phyloP scores from a whole-genome alignment of 495 filamentous ascomycete genomes.

The Penicillium cinerascens region DNA sequence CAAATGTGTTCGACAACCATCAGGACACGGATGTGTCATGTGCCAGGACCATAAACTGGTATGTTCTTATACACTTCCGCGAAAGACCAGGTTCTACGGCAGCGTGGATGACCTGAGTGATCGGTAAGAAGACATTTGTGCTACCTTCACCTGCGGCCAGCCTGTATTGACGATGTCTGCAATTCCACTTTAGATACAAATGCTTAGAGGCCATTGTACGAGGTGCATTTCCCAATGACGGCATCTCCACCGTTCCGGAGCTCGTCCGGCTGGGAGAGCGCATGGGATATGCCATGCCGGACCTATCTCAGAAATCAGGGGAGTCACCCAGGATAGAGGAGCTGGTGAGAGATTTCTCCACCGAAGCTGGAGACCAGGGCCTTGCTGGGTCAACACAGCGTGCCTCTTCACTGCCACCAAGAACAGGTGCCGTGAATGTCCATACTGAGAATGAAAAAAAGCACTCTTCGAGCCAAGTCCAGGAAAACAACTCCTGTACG shows the following conservation, averaged over 20 bases:
- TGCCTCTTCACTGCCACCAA: background rate
- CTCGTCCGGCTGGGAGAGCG: slow-evolving; percentile 28
- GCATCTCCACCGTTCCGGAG: slow-evolving; percentile 34
- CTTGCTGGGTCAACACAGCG: too few relatives aligned
- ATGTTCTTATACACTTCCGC: slow-evolving; percentile 43
- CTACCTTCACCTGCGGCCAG: too few relatives aligned
- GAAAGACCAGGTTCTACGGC: slow-evolving; percentile 48
- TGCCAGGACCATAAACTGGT: slow-evolving; percentile 37
- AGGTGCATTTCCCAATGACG: slow-evolving; percentile 42
- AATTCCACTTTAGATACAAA: background rate
- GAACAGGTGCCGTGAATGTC: background rate
- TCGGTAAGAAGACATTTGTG: slow-evolving; percentile 21
- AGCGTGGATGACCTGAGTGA: slow-evolving; percentile 48
- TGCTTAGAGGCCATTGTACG: slow-evolving; percentile 45
- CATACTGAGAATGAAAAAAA: too few relatives aligned
- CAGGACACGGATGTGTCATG: slow-evolving; percentile 34
- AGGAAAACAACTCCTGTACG: background rate
- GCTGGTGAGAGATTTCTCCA: background rate
- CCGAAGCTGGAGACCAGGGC: background rate
- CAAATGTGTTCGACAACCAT: slow-evolving; percentile 35
- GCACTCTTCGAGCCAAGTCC: too few relatives aligned
- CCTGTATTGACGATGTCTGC: too few relatives aligned
- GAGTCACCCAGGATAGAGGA: background rate
- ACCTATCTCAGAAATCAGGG: background rate
- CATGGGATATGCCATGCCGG: slow-evolving; percentile 31